phyloP scores from a whole-genome alignment of 495 filamentous ascomycete genomes.

The Margaritispora aquatica region DNA sequence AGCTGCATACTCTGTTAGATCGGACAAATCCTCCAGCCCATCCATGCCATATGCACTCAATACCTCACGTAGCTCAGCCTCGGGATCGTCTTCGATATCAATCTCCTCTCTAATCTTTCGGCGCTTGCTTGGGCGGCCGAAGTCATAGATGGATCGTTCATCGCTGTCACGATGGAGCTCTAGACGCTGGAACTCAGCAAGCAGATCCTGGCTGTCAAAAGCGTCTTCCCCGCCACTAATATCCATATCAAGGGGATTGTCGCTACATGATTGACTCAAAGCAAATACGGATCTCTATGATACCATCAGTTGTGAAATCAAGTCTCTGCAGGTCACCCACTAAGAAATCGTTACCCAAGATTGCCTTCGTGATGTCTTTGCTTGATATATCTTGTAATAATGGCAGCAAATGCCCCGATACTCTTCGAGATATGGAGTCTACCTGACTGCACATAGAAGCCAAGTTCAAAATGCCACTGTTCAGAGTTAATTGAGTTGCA shows the following conservation, averaged over 20 bases:
- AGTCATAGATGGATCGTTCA: neutral
- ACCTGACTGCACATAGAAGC: conserved; percentile 6
- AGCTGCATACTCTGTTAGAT: conserved; percentile 15
- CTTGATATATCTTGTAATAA: conserved; percentile 7
- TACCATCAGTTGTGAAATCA: no score
- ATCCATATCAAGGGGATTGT: neutral
- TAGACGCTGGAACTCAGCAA: conserved; percentile 15
- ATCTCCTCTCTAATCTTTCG: conserved; percentile 15
- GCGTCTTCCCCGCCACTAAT: neutral
- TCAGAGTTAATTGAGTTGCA: conserved; percentile 1
- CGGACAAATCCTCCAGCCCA: conserved; percentile 8
- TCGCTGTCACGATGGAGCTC: conserved; percentile 1
- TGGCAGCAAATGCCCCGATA: conserved; percentile 14
- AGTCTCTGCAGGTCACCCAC: no score
- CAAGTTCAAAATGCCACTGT: conserved; percentile 16
- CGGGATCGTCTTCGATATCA: conserved; percentile 27
- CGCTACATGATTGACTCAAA: neutral
- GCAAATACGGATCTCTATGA: neutral
- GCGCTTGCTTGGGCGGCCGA: conserved; percentile 16
- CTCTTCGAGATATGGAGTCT: conserved; percentile 13
- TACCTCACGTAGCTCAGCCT: conserved; percentile 29
- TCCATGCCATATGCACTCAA: conserved; percentile 26
- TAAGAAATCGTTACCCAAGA: conserved; percentile 21
- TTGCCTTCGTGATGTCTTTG: conserved; percentile 1
- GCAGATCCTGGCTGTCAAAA: conserved; percentile 9